phyloP scores from a whole-genome alignment of 2,329 filamentous ascomycete genomes.

The Alternaria postmessia region DNA sequence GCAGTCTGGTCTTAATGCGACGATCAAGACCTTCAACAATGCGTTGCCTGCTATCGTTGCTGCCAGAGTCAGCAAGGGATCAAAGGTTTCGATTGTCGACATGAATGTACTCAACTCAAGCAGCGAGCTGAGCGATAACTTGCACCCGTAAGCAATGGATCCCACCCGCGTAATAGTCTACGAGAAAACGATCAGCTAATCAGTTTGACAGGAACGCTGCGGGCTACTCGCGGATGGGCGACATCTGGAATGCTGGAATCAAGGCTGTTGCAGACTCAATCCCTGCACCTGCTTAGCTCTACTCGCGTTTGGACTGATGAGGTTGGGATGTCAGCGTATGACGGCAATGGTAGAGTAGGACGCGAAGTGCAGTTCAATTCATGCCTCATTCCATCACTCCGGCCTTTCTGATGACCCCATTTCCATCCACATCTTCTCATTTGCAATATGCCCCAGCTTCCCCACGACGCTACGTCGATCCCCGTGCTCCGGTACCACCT shows the following conservation, averaged over 20 bases:
- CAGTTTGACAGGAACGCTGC: slow-evolving; percentile 22
- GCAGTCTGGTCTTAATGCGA: slow-evolving; percentile 20
- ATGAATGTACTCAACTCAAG: slow-evolving; percentile 22
- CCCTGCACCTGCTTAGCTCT: slow-evolving; percentile 4
- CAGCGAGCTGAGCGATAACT: slow-evolving; percentile 33
- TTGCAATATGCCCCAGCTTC: not conserved
- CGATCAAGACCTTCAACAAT: slow-evolving; percentile 38
- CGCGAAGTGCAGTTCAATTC: not conserved
- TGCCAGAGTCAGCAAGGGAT: slow-evolving; percentile 26
- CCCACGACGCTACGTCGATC: slow-evolving; percentile 2
- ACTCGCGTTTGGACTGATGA: not conserved
- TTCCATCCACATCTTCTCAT: not conserved
- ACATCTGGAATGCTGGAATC: slow-evolving; percentile 35
- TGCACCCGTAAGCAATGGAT: slow-evolving; percentile 35
- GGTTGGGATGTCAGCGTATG: not conserved
- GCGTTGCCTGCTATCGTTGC: slow-evolving; percentile 34
- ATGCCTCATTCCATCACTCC: not conserved
- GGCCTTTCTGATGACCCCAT: not conserved
- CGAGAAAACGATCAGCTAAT: slow-evolving; percentile 4
- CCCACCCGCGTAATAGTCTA: not conserved
- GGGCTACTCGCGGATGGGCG: slow-evolving; percentile 43
- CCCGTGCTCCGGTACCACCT: slow-evolving; percentile 11
- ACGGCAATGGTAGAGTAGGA: not conserved
- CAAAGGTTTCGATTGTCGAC: slow-evolving; percentile 41
- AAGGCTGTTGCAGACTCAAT: slow-evolving; percentile 13